phyloP scores from a whole-genome alignment of 768 basidiomycete species.

The Phaeotremella fagi region DNA sequence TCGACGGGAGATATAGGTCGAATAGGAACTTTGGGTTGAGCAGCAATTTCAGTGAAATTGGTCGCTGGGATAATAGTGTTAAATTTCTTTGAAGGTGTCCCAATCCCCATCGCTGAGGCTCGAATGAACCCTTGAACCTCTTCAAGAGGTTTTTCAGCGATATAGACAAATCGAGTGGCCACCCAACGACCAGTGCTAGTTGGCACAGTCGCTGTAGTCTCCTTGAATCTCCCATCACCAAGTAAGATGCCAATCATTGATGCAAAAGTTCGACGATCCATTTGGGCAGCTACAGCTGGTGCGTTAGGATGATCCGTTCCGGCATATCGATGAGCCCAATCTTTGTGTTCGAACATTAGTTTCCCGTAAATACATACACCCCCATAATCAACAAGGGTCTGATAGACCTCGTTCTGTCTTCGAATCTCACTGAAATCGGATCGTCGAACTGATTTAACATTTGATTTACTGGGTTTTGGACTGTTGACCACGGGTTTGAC shows the following conservation, averaged over 20 bases:
- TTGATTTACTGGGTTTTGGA: no score
- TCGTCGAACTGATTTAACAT: no score
- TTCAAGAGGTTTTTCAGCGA: conserved; percentile 58
- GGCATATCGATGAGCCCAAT: conserved; percentile 24
- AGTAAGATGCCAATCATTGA: conserved; percentile 61
- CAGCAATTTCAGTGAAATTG: not conserved
- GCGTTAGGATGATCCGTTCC: conserved; percentile 31
- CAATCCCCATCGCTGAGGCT: conserved; percentile 4
- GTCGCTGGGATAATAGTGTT: not conserved
- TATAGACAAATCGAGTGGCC: conserved; percentile 61
- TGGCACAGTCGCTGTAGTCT: conserved; percentile 62
- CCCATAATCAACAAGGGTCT: conserved; percentile 22
- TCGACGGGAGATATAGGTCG: not conserved
- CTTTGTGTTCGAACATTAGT: conserved; percentile 19
- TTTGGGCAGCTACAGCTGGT: conserved; percentile 17
- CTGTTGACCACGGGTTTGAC: no score
- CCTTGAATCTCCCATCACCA: conserved; percentile 63
- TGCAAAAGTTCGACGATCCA: conserved; percentile 57
- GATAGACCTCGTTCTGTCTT: conserved; percentile 24
- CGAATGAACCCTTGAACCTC: conserved; percentile 59
- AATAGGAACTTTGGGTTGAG: not conserved
- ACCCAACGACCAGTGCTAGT: conserved; percentile 60
- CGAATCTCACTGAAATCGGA: conserved; percentile 22
- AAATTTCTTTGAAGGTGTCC: not conserved
- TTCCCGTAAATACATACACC: conserved; percentile 17